phyloP scores from a whole-genome alignment of 768 basidiomycete species.

The Lactifluus rugatus region DNA sequence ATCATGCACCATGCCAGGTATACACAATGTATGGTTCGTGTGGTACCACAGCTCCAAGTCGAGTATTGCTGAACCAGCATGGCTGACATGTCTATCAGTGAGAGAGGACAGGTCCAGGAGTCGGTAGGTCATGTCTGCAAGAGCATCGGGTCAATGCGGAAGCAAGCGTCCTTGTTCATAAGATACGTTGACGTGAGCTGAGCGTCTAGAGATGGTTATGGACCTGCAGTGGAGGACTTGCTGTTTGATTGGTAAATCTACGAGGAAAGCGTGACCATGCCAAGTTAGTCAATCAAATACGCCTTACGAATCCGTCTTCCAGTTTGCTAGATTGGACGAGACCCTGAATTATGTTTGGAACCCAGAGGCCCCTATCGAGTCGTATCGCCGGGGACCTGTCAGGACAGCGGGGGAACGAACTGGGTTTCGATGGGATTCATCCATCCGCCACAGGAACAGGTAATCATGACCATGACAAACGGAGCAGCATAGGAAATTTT shows the following conservation, averaged over 20 bases:
- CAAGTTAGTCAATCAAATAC: neutral
- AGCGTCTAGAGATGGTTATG: neutral
- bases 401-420: neutral
- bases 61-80: neutral
- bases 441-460: conserved; percentile 12
- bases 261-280: neutral
- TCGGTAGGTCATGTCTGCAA: neutral
- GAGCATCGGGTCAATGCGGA: neutral
- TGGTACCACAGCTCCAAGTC: neutral
- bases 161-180: neutral
- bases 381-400: conserved; percentile 10
- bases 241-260: neutral
- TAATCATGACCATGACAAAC: conserved; percentile 4
- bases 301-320: neutral
- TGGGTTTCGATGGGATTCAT: neutral
- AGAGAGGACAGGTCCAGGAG: too few relatives aligned
- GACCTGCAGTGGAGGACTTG: neutral
- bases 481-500: neutral
- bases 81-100: too few relatives aligned
- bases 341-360: neutral
- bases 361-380: neutral
- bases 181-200: neutral
- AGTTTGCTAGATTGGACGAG: neutral
- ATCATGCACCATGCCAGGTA: neutral
- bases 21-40: neutral